Evolutionary conservation across 1,284 basidiomycete species (phyloP).

Genomic region (Ustilago tritici): DNA sequence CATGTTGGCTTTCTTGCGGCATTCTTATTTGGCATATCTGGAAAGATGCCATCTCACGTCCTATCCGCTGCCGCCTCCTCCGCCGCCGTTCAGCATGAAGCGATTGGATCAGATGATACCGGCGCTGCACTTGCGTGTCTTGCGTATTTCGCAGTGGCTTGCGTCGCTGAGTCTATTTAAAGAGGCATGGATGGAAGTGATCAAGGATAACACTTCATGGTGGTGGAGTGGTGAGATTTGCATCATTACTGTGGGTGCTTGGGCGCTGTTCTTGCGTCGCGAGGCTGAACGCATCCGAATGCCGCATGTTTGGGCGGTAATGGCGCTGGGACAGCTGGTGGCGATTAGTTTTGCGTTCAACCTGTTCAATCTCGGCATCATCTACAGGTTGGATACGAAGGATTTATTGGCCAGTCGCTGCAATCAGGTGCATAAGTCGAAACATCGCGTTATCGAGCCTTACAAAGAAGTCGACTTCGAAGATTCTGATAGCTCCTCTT

Average conservation of each 20-base stretch:
- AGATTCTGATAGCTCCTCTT: not conserved
- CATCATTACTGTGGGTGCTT: slow-evolving; percentile 77
- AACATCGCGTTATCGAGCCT: slow-evolving; percentile 19
- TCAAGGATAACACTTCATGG: slow-evolving; percentile 74
- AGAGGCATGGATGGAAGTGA: slow-evolving; percentile 75
- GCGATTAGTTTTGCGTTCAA: slow-evolving; percentile 79
- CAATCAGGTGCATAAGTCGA: slow-evolving; percentile 13
- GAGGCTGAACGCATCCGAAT: slow-evolving; percentile 74
- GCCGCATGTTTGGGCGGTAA: slow-evolving; percentile 77
- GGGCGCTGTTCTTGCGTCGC: slow-evolving; percentile 75
- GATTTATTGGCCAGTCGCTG: slow-evolving; percentile 22
- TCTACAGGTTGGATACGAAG: slow-evolving; percentile 68
- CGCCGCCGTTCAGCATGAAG: slow-evolving; percentile 16
- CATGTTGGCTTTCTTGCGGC: slow-evolving; percentile 65
- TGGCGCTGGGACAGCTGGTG: slow-evolving; percentile 81
- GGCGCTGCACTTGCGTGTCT: slow-evolving; percentile 68
- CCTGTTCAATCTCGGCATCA: slow-evolving; percentile 77
- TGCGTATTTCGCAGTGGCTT: slow-evolving; percentile 74
- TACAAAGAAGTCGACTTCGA: not conserved
- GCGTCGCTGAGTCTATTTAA: slow-evolving; percentile 76
- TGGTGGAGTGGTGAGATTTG: slow-evolving; percentile 83
- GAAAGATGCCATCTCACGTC: slow-evolving; percentile 39
- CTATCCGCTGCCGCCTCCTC: slow-evolving; percentile 30
- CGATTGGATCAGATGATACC: slow-evolving; percentile 46
- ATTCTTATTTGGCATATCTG: slow-evolving; percentile 56